Conservation (phyloP, 2,329 filamentous ascomycete genomes). For the Alternaria triticimaculans region DNA sequence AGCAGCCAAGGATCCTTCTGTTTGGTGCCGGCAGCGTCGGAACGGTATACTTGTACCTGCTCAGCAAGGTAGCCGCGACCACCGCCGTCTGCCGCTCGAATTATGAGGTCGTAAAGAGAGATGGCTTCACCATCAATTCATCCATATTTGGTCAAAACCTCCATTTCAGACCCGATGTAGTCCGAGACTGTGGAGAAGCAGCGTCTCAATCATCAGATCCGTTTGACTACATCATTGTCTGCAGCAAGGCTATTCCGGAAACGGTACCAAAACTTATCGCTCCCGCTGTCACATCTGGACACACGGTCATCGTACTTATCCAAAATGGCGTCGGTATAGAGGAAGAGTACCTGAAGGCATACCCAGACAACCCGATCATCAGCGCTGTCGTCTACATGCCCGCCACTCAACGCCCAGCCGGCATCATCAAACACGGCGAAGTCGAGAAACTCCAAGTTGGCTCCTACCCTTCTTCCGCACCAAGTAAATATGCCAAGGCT, state of each 20-base stretch:
- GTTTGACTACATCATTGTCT: slow-evolving; percentile 59
- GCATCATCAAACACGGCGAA: slow-evolving; percentile 55
- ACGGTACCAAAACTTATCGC: slow-evolving; percentile 47
- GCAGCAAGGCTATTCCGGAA: slow-evolving; percentile 55
- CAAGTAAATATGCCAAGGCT: slow-evolving; percentile 17
- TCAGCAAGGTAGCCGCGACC: slow-evolving; percentile 49
- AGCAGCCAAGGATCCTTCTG: slow-evolving; percentile 40
- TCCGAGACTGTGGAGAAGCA: slow-evolving; percentile 46
- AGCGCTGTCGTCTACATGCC: slow-evolving; percentile 64
- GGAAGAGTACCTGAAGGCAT: slow-evolving; percentile 58
- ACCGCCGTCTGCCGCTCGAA: slow-evolving; percentile 56
- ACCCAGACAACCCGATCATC: slow-evolving; percentile 61
- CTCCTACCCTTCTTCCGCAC: slow-evolving; percentile 52
- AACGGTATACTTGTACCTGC: slow-evolving; percentile 51
- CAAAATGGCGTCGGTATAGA: slow-evolving; percentile 70
- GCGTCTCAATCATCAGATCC: slow-evolving; percentile 23
- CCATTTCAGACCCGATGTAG: slow-evolving; percentile 45
- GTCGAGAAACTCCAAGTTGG: slow-evolving; percentile 60
- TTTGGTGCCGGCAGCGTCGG: slow-evolving; percentile 55
- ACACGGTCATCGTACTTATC: slow-evolving; percentile 64
- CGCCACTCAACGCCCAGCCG: slow-evolving; percentile 58
- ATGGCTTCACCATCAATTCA: slow-evolving; percentile 53
- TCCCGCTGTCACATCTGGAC: slow-evolving; percentile 47
- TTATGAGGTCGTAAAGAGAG: slow-evolving; percentile 49
- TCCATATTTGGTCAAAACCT: slow-evolving; percentile 46